Evolutionary conservation across 345 rosid genomes (phyloP).

Genomic region (Pelargonium nanum): DNA sequence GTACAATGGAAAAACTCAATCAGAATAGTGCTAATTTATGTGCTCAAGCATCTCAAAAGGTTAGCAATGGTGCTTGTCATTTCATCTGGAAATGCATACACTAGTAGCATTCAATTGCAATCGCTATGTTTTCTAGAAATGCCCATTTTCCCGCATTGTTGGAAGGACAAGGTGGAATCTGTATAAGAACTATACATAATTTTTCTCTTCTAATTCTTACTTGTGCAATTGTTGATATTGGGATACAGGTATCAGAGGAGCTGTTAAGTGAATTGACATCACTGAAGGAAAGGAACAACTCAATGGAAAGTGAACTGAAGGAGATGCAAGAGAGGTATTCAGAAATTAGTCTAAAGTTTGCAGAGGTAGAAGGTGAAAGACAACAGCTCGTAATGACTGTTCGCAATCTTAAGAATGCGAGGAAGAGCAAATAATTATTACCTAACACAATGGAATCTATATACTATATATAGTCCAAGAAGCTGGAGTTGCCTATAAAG

Average conservation of each 20-base stretch:
- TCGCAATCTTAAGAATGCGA: constrained; percentile 59
- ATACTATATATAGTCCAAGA: constrained; percentile 33
- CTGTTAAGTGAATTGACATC: constrained; percentile 30
- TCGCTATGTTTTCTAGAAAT: neutral
- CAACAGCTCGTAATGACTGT: constrained; percentile 85
- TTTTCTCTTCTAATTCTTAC: neutral
- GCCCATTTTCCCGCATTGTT: too few species aligned
- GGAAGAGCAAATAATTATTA: constrained; percentile 27
- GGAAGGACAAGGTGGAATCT: neutral
- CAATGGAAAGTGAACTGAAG: constrained; percentile 68
- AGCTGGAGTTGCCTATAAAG: constrained; percentile 1
- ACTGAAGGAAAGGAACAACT: constrained; percentile 44
- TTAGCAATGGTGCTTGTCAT: constrained; percentile 9
- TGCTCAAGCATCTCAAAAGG: constrained; percentile 24
- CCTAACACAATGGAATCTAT: constrained; percentile 16
- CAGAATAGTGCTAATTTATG: constrained; percentile 16
- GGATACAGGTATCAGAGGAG: constrained; percentile 7
- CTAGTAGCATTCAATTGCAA: neutral
- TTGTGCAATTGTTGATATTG: too few species aligned
- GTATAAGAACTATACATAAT: neutral
- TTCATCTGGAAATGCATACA: neutral
- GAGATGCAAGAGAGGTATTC: constrained; percentile 90
- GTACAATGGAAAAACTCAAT: constrained; percentile 37
- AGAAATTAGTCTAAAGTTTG: constrained; percentile 80
- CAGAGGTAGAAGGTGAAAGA: constrained; percentile 97